Conservation (phyloP, 2,329 filamentous ascomycete genomes). For the Pleurostoma richardsiae region DNA sequence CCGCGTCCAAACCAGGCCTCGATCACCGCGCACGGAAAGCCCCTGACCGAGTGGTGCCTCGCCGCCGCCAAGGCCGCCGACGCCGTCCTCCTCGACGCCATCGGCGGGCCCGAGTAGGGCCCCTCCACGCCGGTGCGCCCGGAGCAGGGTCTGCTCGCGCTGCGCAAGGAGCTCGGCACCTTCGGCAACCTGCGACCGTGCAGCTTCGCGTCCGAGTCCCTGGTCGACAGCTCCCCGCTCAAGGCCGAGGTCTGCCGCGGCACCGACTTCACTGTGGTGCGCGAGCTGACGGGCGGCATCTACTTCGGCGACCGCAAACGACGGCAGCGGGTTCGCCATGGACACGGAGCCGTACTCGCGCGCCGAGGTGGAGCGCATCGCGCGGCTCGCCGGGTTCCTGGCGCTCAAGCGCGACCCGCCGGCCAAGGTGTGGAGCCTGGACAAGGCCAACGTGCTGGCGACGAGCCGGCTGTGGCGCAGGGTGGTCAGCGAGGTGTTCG, state of each 20-base stretch:
- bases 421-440: conserved; percentile 76
- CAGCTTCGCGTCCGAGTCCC: conserved; percentile 85
- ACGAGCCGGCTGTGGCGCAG: conserved; percentile 87
- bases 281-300: conserved; percentile 87
- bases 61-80: conserved; percentile 78
- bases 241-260: conserved; percentile 81
- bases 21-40: conserved; percentile 73
- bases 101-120: conserved; percentile 96
- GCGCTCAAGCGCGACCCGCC: conserved; percentile 74
- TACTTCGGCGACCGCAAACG: conserved; percentile 88
- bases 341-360: conserved; percentile 87
- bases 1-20: conserved; percentile 57
- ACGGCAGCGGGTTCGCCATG: conserved; percentile 67
- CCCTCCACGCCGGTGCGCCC: conserved; percentile 75
- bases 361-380: conserved; percentile 82
- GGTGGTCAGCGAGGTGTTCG: conserved; percentile 79
- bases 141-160: conserved; percentile 83
- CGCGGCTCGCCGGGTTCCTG: conserved; percentile 73
- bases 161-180: conserved; percentile 89
- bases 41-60: conserved; percentile 80
- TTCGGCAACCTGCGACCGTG: conserved; percentile 96
- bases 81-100: conserved; percentile 86
- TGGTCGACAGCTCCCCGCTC: conserved; percentile 80
- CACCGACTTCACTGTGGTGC: conserved; percentile 88
- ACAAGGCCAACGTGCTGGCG: conserved; percentile 95